Base-by-base conservation (phyloP, 2,329 filamentous ascomycete species). In the Alternaria hordeiaustralica region DNA sequence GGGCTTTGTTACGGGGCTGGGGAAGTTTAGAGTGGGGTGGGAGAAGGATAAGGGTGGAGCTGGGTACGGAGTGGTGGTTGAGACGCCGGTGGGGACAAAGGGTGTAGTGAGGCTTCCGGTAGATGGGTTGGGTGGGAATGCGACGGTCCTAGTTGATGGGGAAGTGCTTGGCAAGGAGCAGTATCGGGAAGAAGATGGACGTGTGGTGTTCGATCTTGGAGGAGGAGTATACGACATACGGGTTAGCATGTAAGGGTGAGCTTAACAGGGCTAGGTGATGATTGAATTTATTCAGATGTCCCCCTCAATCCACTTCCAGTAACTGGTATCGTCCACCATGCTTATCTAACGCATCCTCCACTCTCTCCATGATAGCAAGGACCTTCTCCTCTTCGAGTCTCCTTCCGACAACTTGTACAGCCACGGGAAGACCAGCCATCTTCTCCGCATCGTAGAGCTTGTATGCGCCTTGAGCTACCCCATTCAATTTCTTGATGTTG, bases 341-440 rank as follows among this genome's bases (percentile, higher is more conserved):
- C 63, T 80, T 80, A 54, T 87, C 90, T 21, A 97, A 79, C 0
- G 91, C 91, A 64, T 89, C 86, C 79, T 97, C 93, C 3, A 97
- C 85, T 58, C 87, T 86, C 80, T 90, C 86, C 93, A 97, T 97
- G 13, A 91, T 85, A 0, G 90, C 88, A 54, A 97, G 81, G 0
- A 97, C 92, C 82, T 95, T 96, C 82, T 97, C 93, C 78, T 97
- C 94, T 75, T 96, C 90, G 71, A 96, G 81, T 36, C 93, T 85
- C 45, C 90, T 85, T 0, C 93, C 93, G 0, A 97, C 90, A 23
- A 97, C 85, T 79, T 97, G 94, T 8, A 97, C 89, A 0, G 88
- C 94, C 0, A 97, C 93, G 0, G 95, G 95, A 44, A 97, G 82
- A 0, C 94, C 94, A 50, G 93, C 90, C 94, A 97, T 97, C 62